phyloP scores from a whole-genome alignment of 768 basidiomycete genomes.

The Collybia nuda region DNA sequence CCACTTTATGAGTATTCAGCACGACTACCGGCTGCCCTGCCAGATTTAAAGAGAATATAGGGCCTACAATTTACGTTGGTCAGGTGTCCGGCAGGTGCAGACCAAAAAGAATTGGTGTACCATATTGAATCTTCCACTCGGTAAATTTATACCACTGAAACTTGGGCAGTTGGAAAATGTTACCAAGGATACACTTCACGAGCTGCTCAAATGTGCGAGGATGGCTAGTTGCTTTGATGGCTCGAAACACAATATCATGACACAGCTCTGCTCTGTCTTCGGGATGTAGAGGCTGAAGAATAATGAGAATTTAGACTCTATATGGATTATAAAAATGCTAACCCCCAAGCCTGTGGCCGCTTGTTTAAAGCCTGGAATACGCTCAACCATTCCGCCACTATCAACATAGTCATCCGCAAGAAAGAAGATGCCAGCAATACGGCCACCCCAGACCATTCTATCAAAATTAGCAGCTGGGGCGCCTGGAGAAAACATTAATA shows the following conservation, averaged over 20 bases:
- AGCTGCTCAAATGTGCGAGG: constrained; percentile 10
- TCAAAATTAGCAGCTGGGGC: constrained; percentile 12
- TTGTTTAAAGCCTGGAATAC: constrained; percentile 10
- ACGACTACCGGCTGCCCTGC: too few species aligned
- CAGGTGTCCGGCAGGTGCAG: too few species aligned
- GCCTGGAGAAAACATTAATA: not conserved
- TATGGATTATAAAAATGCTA: not conserved
- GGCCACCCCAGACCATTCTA: constrained; percentile 11
- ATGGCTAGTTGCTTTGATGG: constrained; percentile 12
- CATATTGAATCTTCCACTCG: constrained; percentile 19
- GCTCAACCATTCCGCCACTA: constrained; percentile 8
- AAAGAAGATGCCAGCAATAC: constrained; percentile 9
- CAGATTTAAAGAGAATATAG: too few species aligned
- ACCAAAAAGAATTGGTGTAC: constrained; percentile 13
- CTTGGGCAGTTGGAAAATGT: constrained; percentile 21
- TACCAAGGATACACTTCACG: constrained; percentile 22
- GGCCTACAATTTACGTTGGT: too few species aligned
- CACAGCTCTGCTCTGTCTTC: constrained; percentile 11
- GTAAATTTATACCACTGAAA: constrained; percentile 17
- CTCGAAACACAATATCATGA: constrained; percentile 12
- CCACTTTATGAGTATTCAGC: too few species aligned
- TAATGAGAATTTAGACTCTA: not conserved
- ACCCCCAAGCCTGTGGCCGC: constrained; percentile 12
- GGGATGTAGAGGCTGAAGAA: constrained; percentile 5
- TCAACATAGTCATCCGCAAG: constrained; percentile 10